Evolutionary conservation across 1,284 basidiomycete genomes (phyloP), one percentile per base, ranked within the genome.

Genomic region (Malassezia restricta): DNA sequence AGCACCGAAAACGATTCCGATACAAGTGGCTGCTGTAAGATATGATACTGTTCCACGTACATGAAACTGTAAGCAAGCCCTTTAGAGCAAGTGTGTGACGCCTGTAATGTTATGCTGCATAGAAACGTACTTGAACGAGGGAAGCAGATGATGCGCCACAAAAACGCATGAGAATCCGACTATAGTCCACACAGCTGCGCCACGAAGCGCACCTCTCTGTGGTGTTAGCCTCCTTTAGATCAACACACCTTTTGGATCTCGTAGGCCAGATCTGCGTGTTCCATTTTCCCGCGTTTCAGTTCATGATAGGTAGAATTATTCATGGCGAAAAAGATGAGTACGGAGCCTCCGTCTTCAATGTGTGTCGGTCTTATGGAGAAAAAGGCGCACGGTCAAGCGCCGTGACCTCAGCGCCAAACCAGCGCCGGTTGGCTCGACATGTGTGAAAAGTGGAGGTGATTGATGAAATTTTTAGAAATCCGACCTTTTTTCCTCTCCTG

Each of bases 61-160:
- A 27, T n/a, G 53, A 40, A 14, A 55, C 37, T 14, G 43, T 42
- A 3, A 55, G 15, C 7, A 55, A 24, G 9, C 41, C 45, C 32
- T 55, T 55, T 2, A 55, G 24, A 9, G 48, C 48, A 8, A 50
- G 33, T 12, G 53, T 49, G 15, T 55, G 53, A 7, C 48, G 47
- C 7, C 53, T 50, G 29, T 29, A 3, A 15, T 47, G 15, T 41
- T 9, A 47, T 24, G 2, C 3, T 12, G 8, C n/a, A 32, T 30
- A 20, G 5, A 11, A 9, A 41, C 53, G 9, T 47, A 55, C 53
- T 38, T 4, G 39, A 55, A 55, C 8, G 17, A 38, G 5, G 47
- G 43, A 17, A 45, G 37, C 8, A 55, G 11, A 9, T 55, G 48
- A 28, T 55, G 47, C n/a, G 53, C 40, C 8, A 31, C 17, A 32